These are phyloP conservation scores for Podospora tetraspora DNA, from an alignment of 495 filamentous ascomycete species.

Conservation along the genomic window DNA sequence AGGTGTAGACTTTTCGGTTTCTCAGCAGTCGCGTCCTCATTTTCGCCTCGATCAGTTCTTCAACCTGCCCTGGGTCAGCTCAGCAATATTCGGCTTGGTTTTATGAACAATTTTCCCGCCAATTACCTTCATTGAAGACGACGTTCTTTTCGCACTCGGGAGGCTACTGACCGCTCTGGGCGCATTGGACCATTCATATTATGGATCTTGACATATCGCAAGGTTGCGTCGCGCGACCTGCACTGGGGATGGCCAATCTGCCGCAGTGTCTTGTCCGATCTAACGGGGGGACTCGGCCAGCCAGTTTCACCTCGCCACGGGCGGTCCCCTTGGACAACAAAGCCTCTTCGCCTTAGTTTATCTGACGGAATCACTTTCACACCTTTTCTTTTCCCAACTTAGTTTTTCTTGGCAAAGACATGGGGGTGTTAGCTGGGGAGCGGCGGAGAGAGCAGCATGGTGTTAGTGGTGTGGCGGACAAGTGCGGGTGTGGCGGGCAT, in stretches of 20 bases:
- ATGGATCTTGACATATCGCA: slow-evolving; percentile 51
- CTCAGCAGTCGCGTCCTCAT: slow-evolving; percentile 7
- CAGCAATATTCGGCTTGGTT: slow-evolving; percentile 33
- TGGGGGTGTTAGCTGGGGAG: slow-evolving; percentile 6
- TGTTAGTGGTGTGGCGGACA: neutral
- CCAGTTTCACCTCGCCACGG: slow-evolving; percentile 15
- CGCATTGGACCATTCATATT: slow-evolving; percentile 56
- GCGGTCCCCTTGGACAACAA: slow-evolving; percentile 14
- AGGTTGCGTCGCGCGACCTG: slow-evolving; percentile 20
- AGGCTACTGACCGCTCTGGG: slow-evolving; percentile 46
- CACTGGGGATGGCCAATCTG: slow-evolving; percentile 19
- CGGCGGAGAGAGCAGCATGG: slow-evolving; percentile 3
- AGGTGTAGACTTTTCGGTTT: neutral
- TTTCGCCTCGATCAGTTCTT: slow-evolving; percentile 32
- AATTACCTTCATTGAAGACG: slow-evolving; percentile 50
- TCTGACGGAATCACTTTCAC: slow-evolving; percentile 24
- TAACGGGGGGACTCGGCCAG: slow-evolving; percentile 25
- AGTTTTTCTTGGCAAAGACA: slow-evolving; percentile 1
- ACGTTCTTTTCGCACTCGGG: slow-evolving; percentile 52
- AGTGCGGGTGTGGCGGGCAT: neutral
- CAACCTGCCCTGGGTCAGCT: slow-evolving; percentile 23
- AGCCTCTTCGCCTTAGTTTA: slow-evolving; percentile 24
- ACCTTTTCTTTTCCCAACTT: neutral
- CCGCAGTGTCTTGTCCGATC: slow-evolving; percentile 27
- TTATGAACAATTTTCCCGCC: slow-evolving; percentile 50